phyloP scores from a whole-genome alignment of 176 grass and related monocot genomes.

The Carex littledalei region DNA sequence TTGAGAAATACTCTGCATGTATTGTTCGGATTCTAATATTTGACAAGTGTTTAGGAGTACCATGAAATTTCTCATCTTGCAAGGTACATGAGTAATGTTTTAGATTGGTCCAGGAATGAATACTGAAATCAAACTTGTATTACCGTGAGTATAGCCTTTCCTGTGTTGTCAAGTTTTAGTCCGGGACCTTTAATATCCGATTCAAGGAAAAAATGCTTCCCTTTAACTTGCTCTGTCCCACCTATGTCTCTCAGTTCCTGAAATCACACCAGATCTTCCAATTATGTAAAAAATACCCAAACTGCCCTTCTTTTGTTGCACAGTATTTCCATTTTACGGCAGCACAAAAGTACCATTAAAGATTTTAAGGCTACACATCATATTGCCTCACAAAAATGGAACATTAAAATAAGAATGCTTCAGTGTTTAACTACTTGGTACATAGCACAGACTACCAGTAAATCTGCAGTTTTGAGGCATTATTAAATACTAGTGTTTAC shows the following conservation, averaged over 20 bases:
- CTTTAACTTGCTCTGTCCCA: conserved; percentile 46
- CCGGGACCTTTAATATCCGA: conserved; percentile 82
- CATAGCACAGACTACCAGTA: background rate
- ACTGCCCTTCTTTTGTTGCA: background rate
- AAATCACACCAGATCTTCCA: conserved; percentile 8
- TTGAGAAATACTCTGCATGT: background rate
- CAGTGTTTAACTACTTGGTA: too few species aligned
- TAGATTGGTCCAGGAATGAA: background rate
- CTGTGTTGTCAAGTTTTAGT: conserved; percentile 85
- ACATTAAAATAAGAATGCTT: background rate
- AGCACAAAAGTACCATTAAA: background rate
- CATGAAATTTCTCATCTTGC: background rate
- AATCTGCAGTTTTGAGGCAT: background rate
- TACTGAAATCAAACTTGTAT: background rate
- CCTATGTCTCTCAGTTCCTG: conserved; percentile 84
- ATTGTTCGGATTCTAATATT: background rate
- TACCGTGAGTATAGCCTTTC: conserved; percentile 89
- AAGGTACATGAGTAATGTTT: background rate
- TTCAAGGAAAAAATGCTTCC: conserved; percentile 97
- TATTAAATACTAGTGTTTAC: background rate
- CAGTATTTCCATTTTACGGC: background rate
- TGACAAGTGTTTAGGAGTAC: background rate
- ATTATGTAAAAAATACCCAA: background rate
- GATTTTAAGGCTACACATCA: background rate
- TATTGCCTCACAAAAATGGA: background rate